Conservation (phyloP, 139 green algal species). For the Chlamydomonas eustigma region DNA sequence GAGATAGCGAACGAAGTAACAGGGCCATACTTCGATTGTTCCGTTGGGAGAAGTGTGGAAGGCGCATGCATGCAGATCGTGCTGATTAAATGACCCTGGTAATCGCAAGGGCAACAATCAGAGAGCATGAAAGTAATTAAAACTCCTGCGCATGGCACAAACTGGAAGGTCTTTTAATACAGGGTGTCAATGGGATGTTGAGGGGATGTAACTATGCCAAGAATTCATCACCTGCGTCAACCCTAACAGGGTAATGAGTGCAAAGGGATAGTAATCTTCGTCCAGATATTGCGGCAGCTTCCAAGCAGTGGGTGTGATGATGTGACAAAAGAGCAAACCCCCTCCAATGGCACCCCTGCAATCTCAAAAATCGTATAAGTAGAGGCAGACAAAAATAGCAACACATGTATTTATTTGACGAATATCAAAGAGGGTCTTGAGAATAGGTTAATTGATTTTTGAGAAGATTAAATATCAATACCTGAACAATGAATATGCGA, state of each 20-base stretch:
- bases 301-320: constrained; percentile 36
- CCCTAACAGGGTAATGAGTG: constrained; percentile 28
- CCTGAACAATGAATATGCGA: constrained; percentile 4
- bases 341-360: constrained; percentile 14
- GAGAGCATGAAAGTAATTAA: background rate
- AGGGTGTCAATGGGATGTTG: background rate
- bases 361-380: no score
- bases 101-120: background rate
- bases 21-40: constrained; percentile 34
- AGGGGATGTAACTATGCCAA: background rate
- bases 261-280: constrained; percentile 28
- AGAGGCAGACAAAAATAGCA: no score
- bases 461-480: no score
- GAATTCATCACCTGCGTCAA: constrained; percentile 25
- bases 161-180: background rate
- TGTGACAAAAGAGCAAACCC: constrained; percentile 41
- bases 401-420: no score
- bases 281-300: constrained; percentile 25
- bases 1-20: constrained; percentile 44
- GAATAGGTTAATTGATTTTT: no score
- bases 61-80: constrained; percentile 50
- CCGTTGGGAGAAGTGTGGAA: constrained; percentile 32
- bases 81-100: constrained; percentile 44
- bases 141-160: background rate
- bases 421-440: no score